Evolutionary conservation across 306 rosid genomes (phyloP), one percentile per base, ranked within the genome.

Genomic region (Luffa acutangula): DNA sequence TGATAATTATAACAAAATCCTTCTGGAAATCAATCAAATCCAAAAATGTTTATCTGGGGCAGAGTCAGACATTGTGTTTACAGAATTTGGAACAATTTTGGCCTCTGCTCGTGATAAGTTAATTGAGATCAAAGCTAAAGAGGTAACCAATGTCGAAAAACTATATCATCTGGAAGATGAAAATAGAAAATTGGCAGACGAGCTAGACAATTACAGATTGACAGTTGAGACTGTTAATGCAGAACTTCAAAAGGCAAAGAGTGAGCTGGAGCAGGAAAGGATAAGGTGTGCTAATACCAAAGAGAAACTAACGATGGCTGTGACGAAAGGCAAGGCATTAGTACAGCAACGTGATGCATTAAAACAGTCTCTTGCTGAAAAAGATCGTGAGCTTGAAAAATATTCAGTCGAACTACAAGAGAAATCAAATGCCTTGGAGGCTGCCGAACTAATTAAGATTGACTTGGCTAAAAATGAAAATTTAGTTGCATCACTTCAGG

Each of bases 291-390:
- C 82, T 85, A 91, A 84, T 87, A 89, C 91, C 57, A 96, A 84
- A 91, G 99, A 96, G 83, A 96, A 96, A 85, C 97, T 96, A 76
- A 82, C 90, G 78, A 90, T 93, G 91, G 99, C 98, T 76, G 97
- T 96, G 81, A 90, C 97, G 39, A 96, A 96, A 84, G 99, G 99
- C 60, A 96, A 96, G 88, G 98, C 94, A 4, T 81, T 96, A 88
- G 96, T 96, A 80, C 99, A 96, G 72, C 97, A 96, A 85, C 89
- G 97, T 81, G 96, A 93, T 85, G 85, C 87, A 4, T 84, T 95
- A 83, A 91, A 91, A 86, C 86, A 78, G n/a, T 82, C 89, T 64
- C 75, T 92, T 83, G 93, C 91, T 49, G 96, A 88, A 36, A 93
- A 88, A 70, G 83, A 84, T 71, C 85, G 82, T 41, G 93, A 89